These are phyloP conservation scores for Tulasnella sp. DNA, from an alignment of 768 basidiomycete species.

Conservation along the genomic window DNA sequence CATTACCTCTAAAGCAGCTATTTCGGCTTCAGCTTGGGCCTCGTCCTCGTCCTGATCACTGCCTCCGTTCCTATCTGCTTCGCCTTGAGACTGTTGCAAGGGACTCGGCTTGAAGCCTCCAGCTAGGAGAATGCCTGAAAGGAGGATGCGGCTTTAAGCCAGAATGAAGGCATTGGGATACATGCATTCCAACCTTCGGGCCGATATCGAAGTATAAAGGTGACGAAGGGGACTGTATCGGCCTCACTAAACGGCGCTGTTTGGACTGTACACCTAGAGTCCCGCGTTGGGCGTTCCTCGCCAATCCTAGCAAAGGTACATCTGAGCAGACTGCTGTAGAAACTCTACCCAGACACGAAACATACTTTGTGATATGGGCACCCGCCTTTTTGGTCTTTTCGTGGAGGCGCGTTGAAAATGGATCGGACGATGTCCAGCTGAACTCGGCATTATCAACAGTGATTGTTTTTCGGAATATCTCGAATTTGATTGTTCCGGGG, in stretches of 20 bases:
- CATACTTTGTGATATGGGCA: background rate
- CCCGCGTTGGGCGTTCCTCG: background rate
- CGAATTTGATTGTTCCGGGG: background rate
- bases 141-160: background rate
- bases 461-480: background rate
- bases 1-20: background rate
- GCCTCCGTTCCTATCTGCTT: background rate
- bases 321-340: background rate
- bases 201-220: background rate
- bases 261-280: background rate
- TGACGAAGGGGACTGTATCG: background rate
- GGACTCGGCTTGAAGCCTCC: background rate
- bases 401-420: background rate
- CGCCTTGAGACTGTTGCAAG: background rate
- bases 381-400: slow-evolving; percentile 1
- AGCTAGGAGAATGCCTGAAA: background rate
- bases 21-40: background rate
- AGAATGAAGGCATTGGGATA: background rate
- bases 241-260: background rate
- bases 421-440: background rate
- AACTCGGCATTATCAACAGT: background rate
- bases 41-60: background rate
- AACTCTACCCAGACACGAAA: background rate
- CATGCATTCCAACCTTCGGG: background rate
- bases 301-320: background rate